Conservation (phyloP, 345 rosid genomes). For the Euclidium syriacum region DNA sequence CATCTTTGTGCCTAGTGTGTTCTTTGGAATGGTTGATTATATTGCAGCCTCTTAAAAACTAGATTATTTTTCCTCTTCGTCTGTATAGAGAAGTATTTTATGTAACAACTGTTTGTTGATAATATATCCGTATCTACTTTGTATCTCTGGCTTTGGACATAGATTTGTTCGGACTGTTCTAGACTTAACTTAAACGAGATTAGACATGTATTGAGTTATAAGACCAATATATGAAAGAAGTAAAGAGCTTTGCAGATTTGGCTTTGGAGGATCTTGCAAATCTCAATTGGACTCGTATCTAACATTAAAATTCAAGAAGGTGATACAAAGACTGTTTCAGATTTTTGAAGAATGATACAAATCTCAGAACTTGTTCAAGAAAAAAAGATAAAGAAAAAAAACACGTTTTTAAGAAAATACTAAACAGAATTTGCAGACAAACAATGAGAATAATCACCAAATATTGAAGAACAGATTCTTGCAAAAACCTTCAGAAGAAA, state of each 20-base stretch:
- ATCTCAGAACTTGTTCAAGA: slow-evolving; percentile 18
- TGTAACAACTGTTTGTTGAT: slow-evolving; percentile 17
- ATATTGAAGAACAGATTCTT: slow-evolving; percentile 1
- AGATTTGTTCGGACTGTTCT: too few relatives aligned
- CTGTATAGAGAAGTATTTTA: neutral
- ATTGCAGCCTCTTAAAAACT: neutral
- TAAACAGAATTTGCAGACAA: slow-evolving; percentile 20
- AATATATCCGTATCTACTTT: neutral
- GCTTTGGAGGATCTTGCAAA: neutral
- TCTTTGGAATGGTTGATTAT: neutral
- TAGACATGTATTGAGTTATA: neutral
- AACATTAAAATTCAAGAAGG: slow-evolving; percentile 7
- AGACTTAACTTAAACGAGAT: too few relatives aligned
- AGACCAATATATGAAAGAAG: neutral
- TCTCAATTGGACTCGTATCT: slow-evolving; percentile 2
- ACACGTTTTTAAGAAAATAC: slow-evolving; percentile 16
- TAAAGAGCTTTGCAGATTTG: neutral
- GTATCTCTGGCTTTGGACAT: too few relatives aligned
- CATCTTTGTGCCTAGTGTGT: neutral
- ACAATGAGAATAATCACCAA: slow-evolving; percentile 20
- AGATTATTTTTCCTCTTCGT: neutral
- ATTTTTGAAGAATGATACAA: slow-evolving; percentile 28
- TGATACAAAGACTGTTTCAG: slow-evolving; percentile 19
- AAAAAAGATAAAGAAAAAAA: neutral
- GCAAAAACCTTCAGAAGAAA: slow-evolving; percentile 44